These are phyloP conservation scores for Thalassiosira hispida DNA, from an alignment of 352 stramenopile genomes.

Conservation along the genomic window DNA sequence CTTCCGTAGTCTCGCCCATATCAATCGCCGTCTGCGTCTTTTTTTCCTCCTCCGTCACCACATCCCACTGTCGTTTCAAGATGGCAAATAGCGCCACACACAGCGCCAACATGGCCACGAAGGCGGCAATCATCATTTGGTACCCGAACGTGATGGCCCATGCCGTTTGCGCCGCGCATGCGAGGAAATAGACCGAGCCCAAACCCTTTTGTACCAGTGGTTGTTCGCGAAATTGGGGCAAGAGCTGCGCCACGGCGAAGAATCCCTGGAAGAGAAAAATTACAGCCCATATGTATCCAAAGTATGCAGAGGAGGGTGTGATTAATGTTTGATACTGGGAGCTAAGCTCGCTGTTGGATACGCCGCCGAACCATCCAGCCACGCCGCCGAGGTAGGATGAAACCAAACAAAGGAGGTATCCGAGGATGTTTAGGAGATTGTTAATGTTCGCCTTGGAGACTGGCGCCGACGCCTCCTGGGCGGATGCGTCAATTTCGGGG, in stretches of 20 bases:
- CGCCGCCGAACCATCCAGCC: conserved; percentile 24
- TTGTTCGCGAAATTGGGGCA: conserved; percentile 40
- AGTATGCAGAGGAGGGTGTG: conserved; percentile 41
- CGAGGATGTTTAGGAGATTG: conserved; percentile 41
- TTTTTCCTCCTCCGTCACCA: conserved; percentile 9
- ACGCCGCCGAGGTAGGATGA: conserved; percentile 34
- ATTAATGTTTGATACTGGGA: conserved; percentile 56
- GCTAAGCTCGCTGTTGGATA: conserved; percentile 20
- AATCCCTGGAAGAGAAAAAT: conserved; percentile 60
- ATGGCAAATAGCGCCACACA: conserved; percentile 24
- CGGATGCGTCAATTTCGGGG: not conserved
- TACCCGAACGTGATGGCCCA: conserved; percentile 54
- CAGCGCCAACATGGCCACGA: conserved; percentile 30
- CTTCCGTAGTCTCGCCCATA: not conserved
- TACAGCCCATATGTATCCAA: conserved; percentile 57
- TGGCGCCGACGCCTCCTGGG: not conserved
- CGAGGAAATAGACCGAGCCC: conserved; percentile 24
- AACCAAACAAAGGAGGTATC: conserved; percentile 23
- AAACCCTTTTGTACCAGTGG: conserved; percentile 44
- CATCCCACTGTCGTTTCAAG: conserved; percentile 24
- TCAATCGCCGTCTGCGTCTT: conserved; percentile 3
- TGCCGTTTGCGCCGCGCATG: conserved; percentile 34
- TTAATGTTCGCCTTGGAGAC: conserved; percentile 10
- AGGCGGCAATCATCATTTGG: conserved; percentile 39
- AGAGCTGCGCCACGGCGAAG: conserved; percentile 49